A percentile compares a stretch with the other conserved stretches of the same genome.
Conservation (phyloP, 208 protist species). For the Herpetomonas tarakana region DNA sequence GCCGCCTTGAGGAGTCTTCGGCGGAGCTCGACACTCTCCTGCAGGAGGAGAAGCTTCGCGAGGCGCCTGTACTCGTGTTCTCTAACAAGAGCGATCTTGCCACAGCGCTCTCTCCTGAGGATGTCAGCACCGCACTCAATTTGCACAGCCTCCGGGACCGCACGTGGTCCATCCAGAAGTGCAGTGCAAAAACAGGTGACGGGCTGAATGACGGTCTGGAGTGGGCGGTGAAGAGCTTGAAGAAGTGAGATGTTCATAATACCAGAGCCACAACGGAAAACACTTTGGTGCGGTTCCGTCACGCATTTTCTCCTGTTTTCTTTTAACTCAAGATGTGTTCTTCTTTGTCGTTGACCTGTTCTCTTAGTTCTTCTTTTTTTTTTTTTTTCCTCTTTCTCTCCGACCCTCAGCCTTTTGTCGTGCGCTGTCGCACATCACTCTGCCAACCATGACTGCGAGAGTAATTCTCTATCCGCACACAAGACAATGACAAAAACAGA, state of each 20-base stretch:
- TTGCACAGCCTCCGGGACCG: constrained; percentile 86
- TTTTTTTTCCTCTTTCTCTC: too few relatives aligned
- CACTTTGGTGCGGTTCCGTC: not conserved
- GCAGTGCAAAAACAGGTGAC: constrained; percentile 89
- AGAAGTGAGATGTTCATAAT: constrained; percentile 45
- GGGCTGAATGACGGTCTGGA: constrained; percentile 86
- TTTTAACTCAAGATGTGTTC: too few relatives aligned
- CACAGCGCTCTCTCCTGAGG: constrained; percentile 77
- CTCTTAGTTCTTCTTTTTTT: too few relatives aligned
- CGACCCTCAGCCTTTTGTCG: too few relatives aligned
- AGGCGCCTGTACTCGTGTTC: constrained; percentile 95
- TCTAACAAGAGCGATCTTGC: constrained; percentile 98
- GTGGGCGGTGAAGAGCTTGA: constrained; percentile 88
- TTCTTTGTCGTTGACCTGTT: too few relatives aligned
- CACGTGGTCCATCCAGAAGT: constrained; percentile 91
- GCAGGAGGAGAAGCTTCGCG: constrained; percentile 93
- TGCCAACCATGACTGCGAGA: too few relatives aligned
- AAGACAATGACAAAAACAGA: constrained; percentile 7
- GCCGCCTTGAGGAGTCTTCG: constrained; percentile 93
- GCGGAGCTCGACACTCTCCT: constrained; percentile 92
- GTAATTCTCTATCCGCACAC: too few relatives aligned
- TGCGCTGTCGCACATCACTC: too few relatives aligned
- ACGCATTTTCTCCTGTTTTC: constrained; percentile 6
- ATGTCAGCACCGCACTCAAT: constrained; percentile 83
- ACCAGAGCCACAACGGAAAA: too few relatives aligned